A percentile compares a stretch with the other conserved stretches of the same genome.
Evolutionary conservation across 768 basidiomycete genomes (phyloP).

Genomic region (Pleurotus djamor): DNA sequence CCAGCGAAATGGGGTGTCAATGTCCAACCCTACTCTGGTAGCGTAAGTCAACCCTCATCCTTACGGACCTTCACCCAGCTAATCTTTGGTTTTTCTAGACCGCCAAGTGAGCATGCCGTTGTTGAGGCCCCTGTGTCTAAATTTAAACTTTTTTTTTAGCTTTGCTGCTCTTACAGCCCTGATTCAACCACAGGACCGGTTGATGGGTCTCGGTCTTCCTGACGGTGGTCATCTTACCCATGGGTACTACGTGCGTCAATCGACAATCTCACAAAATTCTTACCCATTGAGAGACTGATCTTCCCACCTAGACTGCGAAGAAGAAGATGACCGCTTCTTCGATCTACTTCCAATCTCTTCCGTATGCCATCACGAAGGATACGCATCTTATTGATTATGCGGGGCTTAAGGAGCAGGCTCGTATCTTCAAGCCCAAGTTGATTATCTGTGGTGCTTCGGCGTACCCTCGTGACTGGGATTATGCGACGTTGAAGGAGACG

Average conservation of each 20-base stretch:
- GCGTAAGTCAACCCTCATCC: conserved; percentile 44
- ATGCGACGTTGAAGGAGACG: conserved; percentile 74
- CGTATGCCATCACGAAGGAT: conserved; percentile 80
- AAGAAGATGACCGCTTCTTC: conserved; percentile 99
- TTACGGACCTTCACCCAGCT: neutral
- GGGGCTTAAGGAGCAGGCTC: conserved; percentile 78
- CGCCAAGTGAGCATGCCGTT: conserved; percentile 1
- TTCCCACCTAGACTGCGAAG: conserved; percentile 75
- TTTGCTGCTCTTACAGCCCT: conserved; percentile 96
- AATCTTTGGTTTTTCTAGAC: conserved; percentile 5
- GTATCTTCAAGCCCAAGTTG: conserved; percentile 92
- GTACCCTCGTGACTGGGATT: conserved; percentile 99
- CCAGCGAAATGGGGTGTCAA: conserved; percentile 95
- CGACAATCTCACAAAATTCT: conserved; percentile 2
- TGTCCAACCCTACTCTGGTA: conserved; percentile 97
- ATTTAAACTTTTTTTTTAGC: conserved; percentile 36
- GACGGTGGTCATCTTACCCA: conserved; percentile 98
- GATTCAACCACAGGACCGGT: conserved; percentile 94
- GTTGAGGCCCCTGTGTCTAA: conserved; percentile 4
- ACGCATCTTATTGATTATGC: conserved; percentile 91
- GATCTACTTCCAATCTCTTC: conserved; percentile 99
- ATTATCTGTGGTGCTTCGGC: conserved; percentile 98
- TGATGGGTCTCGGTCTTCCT: conserved; percentile 98
- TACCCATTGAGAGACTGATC: conserved; percentile 7
- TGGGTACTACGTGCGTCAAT: conserved; percentile 83